These are phyloP conservation scores for Raphanus sativus DNA, from an alignment of 345 rosid species.

Conservation along the genomic window DNA sequence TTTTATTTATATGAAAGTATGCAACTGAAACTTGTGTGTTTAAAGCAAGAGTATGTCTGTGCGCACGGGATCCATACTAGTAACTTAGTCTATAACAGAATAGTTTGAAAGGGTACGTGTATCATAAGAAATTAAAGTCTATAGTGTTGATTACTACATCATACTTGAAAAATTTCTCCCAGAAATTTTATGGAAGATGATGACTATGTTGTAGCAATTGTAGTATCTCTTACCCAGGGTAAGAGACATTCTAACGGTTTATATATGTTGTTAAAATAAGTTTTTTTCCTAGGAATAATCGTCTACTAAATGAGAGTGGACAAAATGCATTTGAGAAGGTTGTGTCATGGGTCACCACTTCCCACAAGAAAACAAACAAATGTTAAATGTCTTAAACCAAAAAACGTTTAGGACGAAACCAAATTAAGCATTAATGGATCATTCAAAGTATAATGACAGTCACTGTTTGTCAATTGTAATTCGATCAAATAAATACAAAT, in stretches of 20 bases:
- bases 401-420: not conserved
- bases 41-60: no score
- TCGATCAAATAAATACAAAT: not conserved
- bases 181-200: no score
- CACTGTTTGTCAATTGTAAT: not conserved
- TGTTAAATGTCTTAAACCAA: not conserved
- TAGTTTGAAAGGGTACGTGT: no score
- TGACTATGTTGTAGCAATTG: no score
- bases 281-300: not conserved
- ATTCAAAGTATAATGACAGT: not conserved
- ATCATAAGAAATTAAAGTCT: no score
- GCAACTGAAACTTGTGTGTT: no score
- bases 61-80: no score
- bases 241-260: not conserved
- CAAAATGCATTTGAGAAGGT: not conserved
- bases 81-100: no score
- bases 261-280: not conserved
- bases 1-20: no score
- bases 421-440: not conserved
- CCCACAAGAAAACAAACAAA: not conserved
- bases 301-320: not conserved
- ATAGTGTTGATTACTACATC: no score
- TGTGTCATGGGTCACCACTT: not conserved
- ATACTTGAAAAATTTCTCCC: no score
- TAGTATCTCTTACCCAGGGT: not conserved